These are phyloP conservation scores for Starmerella bacillaris DNA, from an alignment of 805 yeast genomes.

Conservation along the genomic window DNA sequence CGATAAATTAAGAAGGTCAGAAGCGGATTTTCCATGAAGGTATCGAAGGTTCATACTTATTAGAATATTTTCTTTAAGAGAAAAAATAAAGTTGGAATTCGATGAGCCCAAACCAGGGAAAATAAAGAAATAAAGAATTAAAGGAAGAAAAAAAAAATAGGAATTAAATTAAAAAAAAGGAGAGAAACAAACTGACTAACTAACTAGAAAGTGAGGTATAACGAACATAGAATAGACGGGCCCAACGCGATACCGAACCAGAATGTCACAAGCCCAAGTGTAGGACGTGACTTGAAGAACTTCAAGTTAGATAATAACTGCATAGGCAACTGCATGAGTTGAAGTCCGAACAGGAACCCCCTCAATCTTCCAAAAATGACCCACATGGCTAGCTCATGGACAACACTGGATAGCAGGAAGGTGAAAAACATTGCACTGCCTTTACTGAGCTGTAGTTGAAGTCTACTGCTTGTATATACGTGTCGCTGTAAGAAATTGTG, in stretches of 20 bases:
- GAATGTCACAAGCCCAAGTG: conserved; percentile 64
- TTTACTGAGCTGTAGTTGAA: conserved; percentile 51
- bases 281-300: conserved; percentile 35
- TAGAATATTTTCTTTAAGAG: no score
- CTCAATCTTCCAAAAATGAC: conserved; percentile 64
- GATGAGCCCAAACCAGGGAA: no score
- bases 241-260: conserved; percentile 87
- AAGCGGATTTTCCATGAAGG: no score
- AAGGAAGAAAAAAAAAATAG: neutral
- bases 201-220: conserved; percentile 56
- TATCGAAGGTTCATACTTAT: no score
- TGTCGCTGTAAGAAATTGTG: conserved; percentile 78
- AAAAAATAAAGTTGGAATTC: no score
- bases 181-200: neutral
- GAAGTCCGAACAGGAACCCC: conserved; percentile 62
- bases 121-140: neutral
- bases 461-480: conserved; percentile 79
- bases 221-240: conserved; percentile 71
- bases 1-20: conserved; percentile 27
- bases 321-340: conserved; percentile 76
- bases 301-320: conserved; percentile 44
- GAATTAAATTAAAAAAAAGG: neutral
- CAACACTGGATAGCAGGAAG: conserved; percentile 47
- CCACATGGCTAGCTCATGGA: conserved; percentile 88
- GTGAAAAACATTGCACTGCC: conserved; percentile 47